Conservation (phyloP, 2,329 filamentous ascomycete species). For the Fusarium beomiforme region DNA sequence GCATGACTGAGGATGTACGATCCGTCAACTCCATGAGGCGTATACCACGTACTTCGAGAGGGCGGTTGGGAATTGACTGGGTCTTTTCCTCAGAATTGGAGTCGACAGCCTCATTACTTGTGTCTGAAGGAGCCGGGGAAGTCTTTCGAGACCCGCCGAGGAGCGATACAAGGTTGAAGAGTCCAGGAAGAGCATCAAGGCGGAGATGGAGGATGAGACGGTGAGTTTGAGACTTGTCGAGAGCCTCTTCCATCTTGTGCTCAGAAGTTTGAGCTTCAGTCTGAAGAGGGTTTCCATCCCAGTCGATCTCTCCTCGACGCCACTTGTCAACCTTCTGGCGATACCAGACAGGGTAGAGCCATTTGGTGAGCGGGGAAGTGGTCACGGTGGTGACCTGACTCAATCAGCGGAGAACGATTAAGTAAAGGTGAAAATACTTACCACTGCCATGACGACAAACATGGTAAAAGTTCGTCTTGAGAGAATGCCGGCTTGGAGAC, state of each 20-base stretch:
- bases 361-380: conserved; percentile 79
- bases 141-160: conserved; percentile 38
- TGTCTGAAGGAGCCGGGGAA: background rate
- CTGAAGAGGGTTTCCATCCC: conserved; percentile 63
- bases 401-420: background rate
- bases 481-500: conserved; percentile 83
- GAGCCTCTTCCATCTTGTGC: conserved; percentile 40
- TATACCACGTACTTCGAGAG: conserved; percentile 70
- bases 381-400: conserved; percentile 76
- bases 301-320: conserved; percentile 90
- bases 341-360: conserved; percentile 76
- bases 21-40: conserved; percentile 89
- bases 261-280: conserved; percentile 40
- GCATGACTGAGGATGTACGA: conserved; percentile 95
- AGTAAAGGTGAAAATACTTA: background rate
- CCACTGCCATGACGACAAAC: conserved; percentile 91
- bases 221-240: conserved; percentile 42
- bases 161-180: conserved; percentile 45
- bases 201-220: conserved; percentile 43
- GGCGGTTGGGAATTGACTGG: background rate
- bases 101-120: background rate
- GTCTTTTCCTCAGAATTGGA: conserved; percentile 5
- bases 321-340: conserved; percentile 62
- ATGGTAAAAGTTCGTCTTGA: conserved; percentile 88
- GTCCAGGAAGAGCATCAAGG: conserved; percentile 43